Evolutionary conservation across 805 yeast species (phyloP).

Genomic region (Myxozyma lipomycoides): DNA sequence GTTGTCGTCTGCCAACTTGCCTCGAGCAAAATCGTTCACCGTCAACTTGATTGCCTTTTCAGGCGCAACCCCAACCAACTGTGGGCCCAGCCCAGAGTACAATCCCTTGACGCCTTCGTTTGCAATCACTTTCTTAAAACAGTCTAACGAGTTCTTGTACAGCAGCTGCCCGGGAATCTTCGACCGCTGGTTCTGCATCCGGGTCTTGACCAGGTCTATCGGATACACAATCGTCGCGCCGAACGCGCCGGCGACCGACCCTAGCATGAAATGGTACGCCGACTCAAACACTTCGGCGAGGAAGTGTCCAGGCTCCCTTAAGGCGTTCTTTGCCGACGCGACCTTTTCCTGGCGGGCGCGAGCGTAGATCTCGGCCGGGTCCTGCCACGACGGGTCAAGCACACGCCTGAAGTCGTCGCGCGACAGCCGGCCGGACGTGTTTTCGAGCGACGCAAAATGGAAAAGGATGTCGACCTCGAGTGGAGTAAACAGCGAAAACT

Average conservation of each 20-base stretch:
- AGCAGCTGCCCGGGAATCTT: conserved; percentile 44
- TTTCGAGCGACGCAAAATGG: conserved; percentile 39
- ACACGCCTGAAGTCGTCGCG: conserved; percentile 40
- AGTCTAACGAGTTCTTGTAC: conserved; percentile 79
- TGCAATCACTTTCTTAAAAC: conserved; percentile 70
- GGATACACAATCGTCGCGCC: conserved; percentile 99
- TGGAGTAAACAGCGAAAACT: conserved; percentile 43
- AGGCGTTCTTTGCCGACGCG: conserved; percentile 42
- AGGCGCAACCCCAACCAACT: conserved; percentile 95
- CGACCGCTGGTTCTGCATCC: conserved; percentile 93
- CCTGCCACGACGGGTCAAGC: conserved; percentile 46
- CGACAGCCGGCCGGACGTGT: conserved; percentile 35
- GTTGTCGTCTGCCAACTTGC: conserved; percentile 55
- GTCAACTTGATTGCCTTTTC: conserved; percentile 96
- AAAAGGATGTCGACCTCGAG: conserved; percentile 44
- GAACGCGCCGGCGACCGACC: conserved; percentile 94
- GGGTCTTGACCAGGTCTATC: conserved; percentile 89
- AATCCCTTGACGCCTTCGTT: conserved; percentile 81
- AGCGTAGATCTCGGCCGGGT: conserved; percentile 30
- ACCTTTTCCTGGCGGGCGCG: conserved; percentile 35
- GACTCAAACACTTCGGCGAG: conserved; percentile 72
- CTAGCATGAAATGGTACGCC: conserved; percentile 78
- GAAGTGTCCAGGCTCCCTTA: conserved; percentile 40
- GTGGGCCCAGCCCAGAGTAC: conserved; percentile 91
- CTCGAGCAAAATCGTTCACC: conserved; percentile 83